phyloP scores from a whole-genome alignment of 352 stramenopile genomes.

The Albugo candida region DNA sequence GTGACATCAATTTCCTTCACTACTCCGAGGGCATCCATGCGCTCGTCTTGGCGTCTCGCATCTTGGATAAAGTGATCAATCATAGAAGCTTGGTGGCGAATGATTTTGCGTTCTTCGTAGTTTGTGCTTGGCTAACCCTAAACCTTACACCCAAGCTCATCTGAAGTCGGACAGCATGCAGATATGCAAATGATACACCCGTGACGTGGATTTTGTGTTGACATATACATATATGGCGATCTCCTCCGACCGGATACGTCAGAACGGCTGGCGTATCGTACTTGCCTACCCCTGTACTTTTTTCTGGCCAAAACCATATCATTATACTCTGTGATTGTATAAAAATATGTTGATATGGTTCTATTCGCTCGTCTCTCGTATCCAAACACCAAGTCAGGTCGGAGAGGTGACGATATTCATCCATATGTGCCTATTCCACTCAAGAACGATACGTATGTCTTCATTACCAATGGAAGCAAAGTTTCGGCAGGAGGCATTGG shows the following conservation, averaged over 20 bases:
- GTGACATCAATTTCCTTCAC: too few species aligned
- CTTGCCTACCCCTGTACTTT: too few species aligned
- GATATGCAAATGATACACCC: constrained; percentile 10
- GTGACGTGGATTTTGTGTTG: too few species aligned
- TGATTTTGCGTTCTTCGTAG: constrained; percentile 2
- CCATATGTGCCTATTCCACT: too few species aligned
- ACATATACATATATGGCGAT: background rate
- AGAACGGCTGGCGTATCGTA: too few species aligned
- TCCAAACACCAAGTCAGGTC: constrained; percentile 9
- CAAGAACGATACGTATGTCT: too few species aligned
- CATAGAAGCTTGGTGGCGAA: constrained; percentile 6
- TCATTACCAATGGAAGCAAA: too few species aligned
- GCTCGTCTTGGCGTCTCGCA: constrained; percentile 1
- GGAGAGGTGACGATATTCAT: constrained; percentile 10
- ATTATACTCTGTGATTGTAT: too few species aligned
- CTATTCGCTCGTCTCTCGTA: background rate
- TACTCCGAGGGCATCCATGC: constrained; percentile 7
- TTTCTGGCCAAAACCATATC: too few species aligned
- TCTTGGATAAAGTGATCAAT: constrained; percentile 6
- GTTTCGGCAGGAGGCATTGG: too few species aligned
- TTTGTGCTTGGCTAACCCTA: background rate
- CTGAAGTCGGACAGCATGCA: constrained; percentile 5
- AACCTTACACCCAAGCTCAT: constrained; percentile 9
- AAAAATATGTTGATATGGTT: too few species aligned
- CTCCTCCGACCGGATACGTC: too few species aligned